These are phyloP conservation scores for Yamadazyma atlantica DNA, from an alignment of 1,139 yeast genomes.

Conservation along the genomic window DNA sequence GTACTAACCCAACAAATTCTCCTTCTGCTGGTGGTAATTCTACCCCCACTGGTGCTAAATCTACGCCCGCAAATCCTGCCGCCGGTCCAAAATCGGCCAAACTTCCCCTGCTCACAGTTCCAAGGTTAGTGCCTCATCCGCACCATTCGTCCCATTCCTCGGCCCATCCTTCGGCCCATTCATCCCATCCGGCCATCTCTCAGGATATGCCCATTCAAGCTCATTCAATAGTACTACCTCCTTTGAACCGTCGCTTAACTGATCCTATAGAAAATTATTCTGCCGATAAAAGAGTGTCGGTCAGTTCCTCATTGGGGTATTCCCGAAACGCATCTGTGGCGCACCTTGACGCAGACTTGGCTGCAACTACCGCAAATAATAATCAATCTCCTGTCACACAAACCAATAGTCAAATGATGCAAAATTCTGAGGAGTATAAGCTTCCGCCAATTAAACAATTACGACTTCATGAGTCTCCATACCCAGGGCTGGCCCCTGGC, in stretches of 20 bases:
- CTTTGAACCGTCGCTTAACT: constrained; percentile 3
- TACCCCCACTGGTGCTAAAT: no score
- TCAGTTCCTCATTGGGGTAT: constrained; percentile 13
- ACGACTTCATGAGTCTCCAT: constrained; percentile 2
- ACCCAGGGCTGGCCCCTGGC: not conserved
- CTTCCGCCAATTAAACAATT: constrained; percentile 2
- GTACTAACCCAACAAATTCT: no score
- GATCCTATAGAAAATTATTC: constrained; percentile 11
- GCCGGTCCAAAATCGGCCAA: no score
- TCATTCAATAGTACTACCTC: constrained; percentile 5
- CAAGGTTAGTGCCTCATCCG: no score
- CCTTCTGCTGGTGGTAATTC: no score
- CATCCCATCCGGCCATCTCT: not conserved
- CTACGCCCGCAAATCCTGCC: no score
- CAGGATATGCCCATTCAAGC: not conserved
- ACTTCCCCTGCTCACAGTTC: no score
- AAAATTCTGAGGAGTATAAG: constrained; percentile 1
- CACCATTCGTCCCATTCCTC: no score
- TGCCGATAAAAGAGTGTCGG: constrained; percentile 12
- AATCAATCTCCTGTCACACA: not conserved
- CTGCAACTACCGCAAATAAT: not conserved
- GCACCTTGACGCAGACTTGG: not conserved
- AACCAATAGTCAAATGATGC: not conserved
- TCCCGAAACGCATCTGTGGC: constrained; percentile 10
- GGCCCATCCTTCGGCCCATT: no score